These are phyloP conservation scores for Ceriops tagal DNA, from an alignment of 345 rosid species.

Conservation along the genomic window DNA sequence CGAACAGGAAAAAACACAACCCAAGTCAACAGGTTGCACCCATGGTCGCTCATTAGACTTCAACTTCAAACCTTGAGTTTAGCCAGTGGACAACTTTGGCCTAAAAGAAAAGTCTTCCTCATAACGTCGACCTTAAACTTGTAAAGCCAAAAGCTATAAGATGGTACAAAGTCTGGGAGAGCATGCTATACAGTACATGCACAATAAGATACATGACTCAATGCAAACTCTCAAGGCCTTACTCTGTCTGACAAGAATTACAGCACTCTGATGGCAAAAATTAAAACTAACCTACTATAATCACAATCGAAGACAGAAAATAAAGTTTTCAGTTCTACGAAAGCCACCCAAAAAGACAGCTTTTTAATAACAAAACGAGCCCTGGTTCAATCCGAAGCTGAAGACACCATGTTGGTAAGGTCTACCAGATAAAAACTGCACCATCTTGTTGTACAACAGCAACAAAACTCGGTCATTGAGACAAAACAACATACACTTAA, in stretches of 20 bases:
- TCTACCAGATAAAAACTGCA: slow-evolving; percentile 33
- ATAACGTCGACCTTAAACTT: slow-evolving; percentile 6
- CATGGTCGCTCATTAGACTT: slow-evolving; percentile 8
- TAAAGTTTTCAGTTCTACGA: slow-evolving; percentile 16
- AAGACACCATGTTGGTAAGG: slow-evolving; percentile 22
- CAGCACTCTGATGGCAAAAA: slow-evolving; percentile 21
- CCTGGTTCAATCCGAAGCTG: slow-evolving; percentile 12
- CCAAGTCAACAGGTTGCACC: slow-evolving; percentile 7
- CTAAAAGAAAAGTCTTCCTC: slow-evolving; percentile 1
- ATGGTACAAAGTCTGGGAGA: slow-evolving; percentile 5
- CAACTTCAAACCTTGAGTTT: slow-evolving; percentile 16
- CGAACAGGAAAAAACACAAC: slow-evolving; percentile 14
- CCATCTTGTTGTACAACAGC: slow-evolving; percentile 11
- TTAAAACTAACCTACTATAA: slow-evolving; percentile 14
- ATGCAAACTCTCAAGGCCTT: slow-evolving; percentile 5
- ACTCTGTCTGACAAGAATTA: slow-evolving; percentile 26
- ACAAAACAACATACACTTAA: slow-evolving; percentile 53
- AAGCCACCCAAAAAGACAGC: slow-evolving; percentile 2
- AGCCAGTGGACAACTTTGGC: background rate
- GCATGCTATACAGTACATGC: background rate
- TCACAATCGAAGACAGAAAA: slow-evolving; percentile 20
- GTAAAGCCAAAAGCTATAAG: slow-evolving; percentile 1
- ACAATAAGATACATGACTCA: background rate
- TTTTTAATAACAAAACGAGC: slow-evolving; percentile 11
- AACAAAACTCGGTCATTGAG: slow-evolving; percentile 33